These are phyloP conservation scores for Zangia roseola DNA, from an alignment of 768 basidiomycete genomes.

Conservation along the genomic window DNA sequence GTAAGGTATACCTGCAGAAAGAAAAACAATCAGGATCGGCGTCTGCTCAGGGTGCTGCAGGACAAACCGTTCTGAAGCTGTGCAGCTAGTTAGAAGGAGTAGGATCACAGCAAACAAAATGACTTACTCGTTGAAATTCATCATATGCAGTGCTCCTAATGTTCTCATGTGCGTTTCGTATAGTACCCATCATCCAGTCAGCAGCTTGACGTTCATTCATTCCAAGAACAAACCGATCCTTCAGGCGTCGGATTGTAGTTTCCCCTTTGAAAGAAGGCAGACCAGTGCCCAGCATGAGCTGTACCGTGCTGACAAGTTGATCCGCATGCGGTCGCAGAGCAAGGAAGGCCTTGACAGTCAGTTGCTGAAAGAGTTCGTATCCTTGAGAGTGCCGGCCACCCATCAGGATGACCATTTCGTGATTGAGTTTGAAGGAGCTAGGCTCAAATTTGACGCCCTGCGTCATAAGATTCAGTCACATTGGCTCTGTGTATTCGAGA, in stretches of 20 bases:
- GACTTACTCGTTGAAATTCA: constrained; percentile 84
- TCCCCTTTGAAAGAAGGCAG: constrained; percentile 98
- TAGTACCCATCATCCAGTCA: constrained; percentile 86
- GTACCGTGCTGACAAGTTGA: constrained; percentile 83
- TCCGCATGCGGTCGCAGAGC: constrained; percentile 94
- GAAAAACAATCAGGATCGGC: background rate
- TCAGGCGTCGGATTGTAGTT: constrained; percentile 79
- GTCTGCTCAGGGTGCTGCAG: background rate
- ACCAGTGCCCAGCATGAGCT: constrained; percentile 92
- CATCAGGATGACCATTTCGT: constrained; percentile 98
- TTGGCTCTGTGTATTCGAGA: background rate
- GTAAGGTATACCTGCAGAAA: constrained; percentile 30
- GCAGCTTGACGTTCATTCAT: constrained; percentile 89
- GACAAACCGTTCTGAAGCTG: constrained; percentile 50
- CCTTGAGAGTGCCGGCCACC: constrained; percentile 93
- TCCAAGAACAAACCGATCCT: constrained; percentile 81
- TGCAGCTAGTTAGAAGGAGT: constrained; percentile 5
- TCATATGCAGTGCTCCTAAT: constrained; percentile 92
- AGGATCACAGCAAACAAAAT: background rate
- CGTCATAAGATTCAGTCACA: constrained; percentile 9
- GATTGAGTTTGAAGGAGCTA: constrained; percentile 95
- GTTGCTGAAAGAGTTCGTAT: constrained; percentile 89
- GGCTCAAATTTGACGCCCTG: constrained; percentile 99
- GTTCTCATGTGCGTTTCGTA: constrained; percentile 94
- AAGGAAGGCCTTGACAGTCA: constrained; percentile 95